Evolutionary conservation across 371 early-diverging fungal genomes (phyloP).

Genomic region (Apophysomyces trapeziformis): DNA sequence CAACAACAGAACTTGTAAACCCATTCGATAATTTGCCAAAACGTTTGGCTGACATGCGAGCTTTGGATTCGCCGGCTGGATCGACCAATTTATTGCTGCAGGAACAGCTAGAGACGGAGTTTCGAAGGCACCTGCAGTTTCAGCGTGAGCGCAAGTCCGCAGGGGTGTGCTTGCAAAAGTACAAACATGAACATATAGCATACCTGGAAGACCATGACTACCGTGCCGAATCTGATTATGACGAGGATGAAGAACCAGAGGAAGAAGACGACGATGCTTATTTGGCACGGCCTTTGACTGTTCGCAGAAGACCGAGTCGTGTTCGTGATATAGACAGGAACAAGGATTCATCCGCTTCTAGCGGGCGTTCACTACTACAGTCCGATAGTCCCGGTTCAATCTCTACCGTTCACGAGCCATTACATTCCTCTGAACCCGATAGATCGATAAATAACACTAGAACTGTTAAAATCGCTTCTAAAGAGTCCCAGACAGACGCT

Average conservation of each 20-base stretch:
- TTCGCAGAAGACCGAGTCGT: not conserved
- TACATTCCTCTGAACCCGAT: not conserved
- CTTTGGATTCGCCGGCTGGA: conserved; percentile 12
- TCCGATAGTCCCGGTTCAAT: not conserved
- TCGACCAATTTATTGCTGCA: conserved; percentile 17
- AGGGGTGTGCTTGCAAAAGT: conserved; percentile 33
- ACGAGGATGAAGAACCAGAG: not conserved
- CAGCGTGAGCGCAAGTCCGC: conserved; percentile 26
- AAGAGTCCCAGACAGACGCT: not conserved
- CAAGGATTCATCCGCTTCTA: not conserved
- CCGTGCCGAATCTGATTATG: conserved; percentile 17
- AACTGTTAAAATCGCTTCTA: not conserved
- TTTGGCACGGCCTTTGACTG: conserved; percentile 13
- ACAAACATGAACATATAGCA: conserved; percentile 20
- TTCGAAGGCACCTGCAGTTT: conserved; percentile 26
- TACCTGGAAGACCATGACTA: conserved; percentile 25
- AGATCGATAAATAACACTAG: not conserved
- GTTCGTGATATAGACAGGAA: not conserved
- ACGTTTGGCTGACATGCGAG: not conserved
- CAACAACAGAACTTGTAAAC: conserved; percentile 46
- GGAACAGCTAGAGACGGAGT: conserved; percentile 30
- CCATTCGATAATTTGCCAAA: not conserved
- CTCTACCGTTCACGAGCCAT: not conserved
- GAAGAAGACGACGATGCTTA: conserved; percentile 11
- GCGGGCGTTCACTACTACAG: not conserved